Evolutionary conservation across 306 rosid species (phyloP), one percentile per base, ranked within the genome.

Genomic region (Cicer bijugum): DNA sequence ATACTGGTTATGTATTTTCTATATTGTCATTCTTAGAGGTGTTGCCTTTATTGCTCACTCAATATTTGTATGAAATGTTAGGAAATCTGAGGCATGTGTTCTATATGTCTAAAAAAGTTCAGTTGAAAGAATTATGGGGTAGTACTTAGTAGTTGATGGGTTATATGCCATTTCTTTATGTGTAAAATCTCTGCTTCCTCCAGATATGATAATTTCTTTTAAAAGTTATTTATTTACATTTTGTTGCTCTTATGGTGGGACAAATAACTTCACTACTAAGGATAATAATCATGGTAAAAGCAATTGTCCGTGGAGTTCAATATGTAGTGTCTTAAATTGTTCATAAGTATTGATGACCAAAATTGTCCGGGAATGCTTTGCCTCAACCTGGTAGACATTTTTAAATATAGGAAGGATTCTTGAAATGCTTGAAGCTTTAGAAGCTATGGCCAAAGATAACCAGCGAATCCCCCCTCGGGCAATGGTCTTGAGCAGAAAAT

Each of bases 401-500:
- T 82, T 67, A 46, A 65, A 73, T 86, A 57, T 87, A 93, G 98
- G 97, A 78, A 86, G 98, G 77, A 80, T 93, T 79, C 85, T 87
- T 43, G 97, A 91, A 71, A 75, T 93, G 86, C 85, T 93, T 39
- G 97, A 93, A 85, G 96, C 96, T 75, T 84, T 93, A 82, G 97
- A 91, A 79, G 90, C 80, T 58, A 83, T 93, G 96, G 87, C 86
- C 12, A 88, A 81, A 81, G 97, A 93, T 79, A 87, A 85, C 78
- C 97, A 86, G 75, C 66, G 63, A 53, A 85, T 93, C 73, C 98
- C 98, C 37, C 84, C 94, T 39, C 87, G 98, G 33, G 98, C 97
- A 83, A 89, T 93, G 98, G 87, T 91, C 69, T 85, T 88, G 88
- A 93, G 94, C 88, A 91, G 90, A 87, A 93, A 91, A 84, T 93